phyloP scores from a whole-genome alignment of 805 yeast genomes.

The Yarrowia phangngaensis region DNA sequence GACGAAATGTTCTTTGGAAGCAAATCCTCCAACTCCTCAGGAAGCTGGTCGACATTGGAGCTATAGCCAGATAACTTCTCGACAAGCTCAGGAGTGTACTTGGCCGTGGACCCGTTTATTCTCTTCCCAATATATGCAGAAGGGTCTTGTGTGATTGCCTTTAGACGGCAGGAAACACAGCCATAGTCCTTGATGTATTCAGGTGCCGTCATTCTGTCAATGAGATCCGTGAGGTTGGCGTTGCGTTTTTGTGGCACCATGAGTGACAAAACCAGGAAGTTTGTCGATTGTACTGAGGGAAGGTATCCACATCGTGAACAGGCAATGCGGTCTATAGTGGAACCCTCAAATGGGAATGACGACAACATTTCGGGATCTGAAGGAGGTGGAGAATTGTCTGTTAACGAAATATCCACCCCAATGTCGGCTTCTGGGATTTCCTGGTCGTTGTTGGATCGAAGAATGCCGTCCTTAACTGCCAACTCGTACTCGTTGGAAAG shows the following conservation, averaged over 20 bases:
- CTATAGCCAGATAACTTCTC: conserved; percentile 42
- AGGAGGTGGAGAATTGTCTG: conserved; percentile 22
- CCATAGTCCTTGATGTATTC: conserved; percentile 70
- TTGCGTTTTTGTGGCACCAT: conserved; percentile 59
- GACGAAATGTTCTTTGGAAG: conserved; percentile 51
- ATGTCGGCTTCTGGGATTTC: conserved; percentile 18
- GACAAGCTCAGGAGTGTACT: conserved; percentile 35
- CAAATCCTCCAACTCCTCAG: conserved; percentile 41
- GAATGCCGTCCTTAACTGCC: conserved; percentile 21
- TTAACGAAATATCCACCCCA: conserved; percentile 15
- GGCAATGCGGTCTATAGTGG: conserved; percentile 58
- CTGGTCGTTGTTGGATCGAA: not conserved
- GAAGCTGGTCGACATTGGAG: conserved; percentile 49
- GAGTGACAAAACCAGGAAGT: conserved; percentile 65
- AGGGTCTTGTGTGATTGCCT: conserved; percentile 28
- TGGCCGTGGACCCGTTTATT: conserved; percentile 40
- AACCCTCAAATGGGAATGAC: conserved; percentile 61
- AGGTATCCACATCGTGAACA: conserved; percentile 64
- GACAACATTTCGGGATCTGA: conserved; percentile 12
- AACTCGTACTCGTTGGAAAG: conserved; percentile 58
- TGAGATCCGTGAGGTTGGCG: conserved; percentile 51
- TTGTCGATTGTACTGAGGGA: conserved; percentile 50
- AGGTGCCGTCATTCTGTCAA: conserved; percentile 58
- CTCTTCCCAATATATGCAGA: conserved; percentile 21
- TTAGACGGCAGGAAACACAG: conserved; percentile 66